Percentiles rank a stretch among this genome's conserved stretches.
phyloP scores from a whole-genome alignment of 2,329 filamentous ascomycete genomes.

The Emergomyces orientalis region DNA sequence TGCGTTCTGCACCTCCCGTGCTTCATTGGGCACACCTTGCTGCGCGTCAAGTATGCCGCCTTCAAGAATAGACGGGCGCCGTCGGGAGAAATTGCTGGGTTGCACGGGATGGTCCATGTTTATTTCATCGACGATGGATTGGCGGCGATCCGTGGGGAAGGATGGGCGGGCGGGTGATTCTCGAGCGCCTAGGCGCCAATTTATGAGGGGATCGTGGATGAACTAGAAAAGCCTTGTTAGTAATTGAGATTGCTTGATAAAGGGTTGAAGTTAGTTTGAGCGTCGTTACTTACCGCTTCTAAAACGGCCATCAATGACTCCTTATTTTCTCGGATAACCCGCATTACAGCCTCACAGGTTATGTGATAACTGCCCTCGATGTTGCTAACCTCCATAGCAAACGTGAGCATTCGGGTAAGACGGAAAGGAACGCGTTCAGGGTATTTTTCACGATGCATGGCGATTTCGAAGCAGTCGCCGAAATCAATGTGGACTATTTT shows the following conservation, averaged over 20 bases:
- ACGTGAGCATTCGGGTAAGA: slow-evolving; percentile 95
- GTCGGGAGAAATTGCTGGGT: slow-evolving; percentile 58
- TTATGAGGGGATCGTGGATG: slow-evolving; percentile 97
- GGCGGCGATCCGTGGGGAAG: slow-evolving; percentile 52
- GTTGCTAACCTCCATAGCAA: slow-evolving; percentile 99
- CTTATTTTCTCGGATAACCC: slow-evolving; percentile 91
- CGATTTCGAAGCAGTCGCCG: slow-evolving; percentile 97
- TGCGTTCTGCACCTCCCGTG: slow-evolving; percentile 78
- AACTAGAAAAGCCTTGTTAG: slow-evolving; percentile 51
- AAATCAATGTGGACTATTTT: slow-evolving; percentile 99
- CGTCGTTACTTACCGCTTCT: slow-evolving; percentile 68
- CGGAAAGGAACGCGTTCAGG: slow-evolving; percentile 96
- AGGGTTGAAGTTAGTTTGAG: background rate
- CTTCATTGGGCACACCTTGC: slow-evolving; percentile 35
- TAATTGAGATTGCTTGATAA: background rate
- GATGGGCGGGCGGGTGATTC: slow-evolving; percentile 52
- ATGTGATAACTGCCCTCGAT: slow-evolving; percentile 98
- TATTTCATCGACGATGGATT: slow-evolving; percentile 46
- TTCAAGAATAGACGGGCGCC: slow-evolving; percentile 62
- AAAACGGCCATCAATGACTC: slow-evolving; percentile 97
- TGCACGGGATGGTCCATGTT: slow-evolving; percentile 40
- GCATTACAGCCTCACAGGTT: slow-evolving; percentile 97
- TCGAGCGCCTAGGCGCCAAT: slow-evolving; percentile 71
- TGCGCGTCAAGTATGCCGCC: slow-evolving; percentile 37
- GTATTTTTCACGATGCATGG: slow-evolving; percentile 99